Evolutionary conservation across 148 eudicot species (phyloP).

Genomic region (Camellia granthamiana): DNA sequence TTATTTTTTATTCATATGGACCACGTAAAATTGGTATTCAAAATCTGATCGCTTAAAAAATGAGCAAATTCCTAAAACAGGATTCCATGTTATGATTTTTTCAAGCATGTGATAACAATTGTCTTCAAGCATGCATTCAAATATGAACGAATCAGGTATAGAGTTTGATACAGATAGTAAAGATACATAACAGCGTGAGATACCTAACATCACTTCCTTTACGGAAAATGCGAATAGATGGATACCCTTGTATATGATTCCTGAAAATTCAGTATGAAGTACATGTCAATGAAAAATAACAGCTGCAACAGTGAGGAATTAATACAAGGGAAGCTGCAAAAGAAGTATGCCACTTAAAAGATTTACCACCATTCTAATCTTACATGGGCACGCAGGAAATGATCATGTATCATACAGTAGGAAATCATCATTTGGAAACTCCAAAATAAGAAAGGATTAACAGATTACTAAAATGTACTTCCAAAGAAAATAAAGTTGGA

Average conservation of each 20-base stretch:
- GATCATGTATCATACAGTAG: background rate
- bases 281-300: conserved; percentile 19
- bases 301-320: background rate
- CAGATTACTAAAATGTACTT: background rate
- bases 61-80: background rate
- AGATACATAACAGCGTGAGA: conserved; percentile 11
- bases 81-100: background rate
- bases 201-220: conserved; percentile 80
- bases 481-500: conserved; percentile 7
- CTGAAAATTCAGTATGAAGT: conserved; percentile 40
- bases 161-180: background rate
- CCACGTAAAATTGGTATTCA: no score
- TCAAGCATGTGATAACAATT: background rate
- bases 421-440: conserved; percentile 10
- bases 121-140: background rate
- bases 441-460: conserved; percentile 11
- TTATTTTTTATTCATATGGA: no score
- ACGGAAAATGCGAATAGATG: conserved; percentile 91
- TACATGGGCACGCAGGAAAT: background rate
- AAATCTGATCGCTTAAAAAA: background rate
- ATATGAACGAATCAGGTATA: background rate
- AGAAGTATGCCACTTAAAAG: conserved; percentile 13
- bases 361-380: background rate
- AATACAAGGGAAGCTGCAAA: background rate
- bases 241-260: conserved; percentile 96